Percentiles rank a stretch among this genome's conserved stretches.
Conservation (phyloP, 208 protist genomes). For the Leishmania tropica region DNA sequence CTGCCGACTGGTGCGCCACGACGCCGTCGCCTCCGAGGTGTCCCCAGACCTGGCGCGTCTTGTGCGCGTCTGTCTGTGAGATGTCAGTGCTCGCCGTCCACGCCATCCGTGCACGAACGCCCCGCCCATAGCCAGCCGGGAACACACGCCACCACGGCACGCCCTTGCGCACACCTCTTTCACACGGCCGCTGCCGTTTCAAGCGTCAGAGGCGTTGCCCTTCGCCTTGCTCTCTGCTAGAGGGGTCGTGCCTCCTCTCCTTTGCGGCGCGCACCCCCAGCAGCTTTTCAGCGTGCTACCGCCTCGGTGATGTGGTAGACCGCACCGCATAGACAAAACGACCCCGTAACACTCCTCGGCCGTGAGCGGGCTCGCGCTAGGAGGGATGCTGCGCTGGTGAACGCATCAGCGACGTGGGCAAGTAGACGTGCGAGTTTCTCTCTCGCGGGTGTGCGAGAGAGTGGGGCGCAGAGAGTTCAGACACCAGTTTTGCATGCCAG, state of each 20-base stretch:
- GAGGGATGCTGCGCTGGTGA: not conserved
- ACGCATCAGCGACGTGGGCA: not conserved
- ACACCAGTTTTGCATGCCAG: not conserved
- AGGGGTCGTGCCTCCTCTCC: not conserved
- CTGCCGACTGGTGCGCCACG: conserved; percentile 49
- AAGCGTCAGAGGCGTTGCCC: not conserved
- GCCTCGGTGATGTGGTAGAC: not conserved
- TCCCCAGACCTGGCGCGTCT: conserved; percentile 40
- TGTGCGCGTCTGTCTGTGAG: not conserved
- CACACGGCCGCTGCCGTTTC: not conserved
- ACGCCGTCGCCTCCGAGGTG: conserved; percentile 45
- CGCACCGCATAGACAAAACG: not conserved
- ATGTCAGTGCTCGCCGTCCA: not conserved
- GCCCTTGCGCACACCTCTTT: not conserved
- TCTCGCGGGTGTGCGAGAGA: not conserved
- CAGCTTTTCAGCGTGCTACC: not conserved
- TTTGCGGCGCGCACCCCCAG: not conserved
- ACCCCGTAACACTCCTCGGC: not conserved
- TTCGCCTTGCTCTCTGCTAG: not conserved
- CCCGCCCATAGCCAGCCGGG: not conserved
- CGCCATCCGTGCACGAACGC: not conserved
- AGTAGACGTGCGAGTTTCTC: not conserved
- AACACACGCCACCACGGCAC: not conserved
- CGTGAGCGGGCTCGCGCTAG: not conserved
- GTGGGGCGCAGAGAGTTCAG: not conserved